Conservation (phyloP, 106 monocot genomes). For the Xerophyta viscosa region DNA sequence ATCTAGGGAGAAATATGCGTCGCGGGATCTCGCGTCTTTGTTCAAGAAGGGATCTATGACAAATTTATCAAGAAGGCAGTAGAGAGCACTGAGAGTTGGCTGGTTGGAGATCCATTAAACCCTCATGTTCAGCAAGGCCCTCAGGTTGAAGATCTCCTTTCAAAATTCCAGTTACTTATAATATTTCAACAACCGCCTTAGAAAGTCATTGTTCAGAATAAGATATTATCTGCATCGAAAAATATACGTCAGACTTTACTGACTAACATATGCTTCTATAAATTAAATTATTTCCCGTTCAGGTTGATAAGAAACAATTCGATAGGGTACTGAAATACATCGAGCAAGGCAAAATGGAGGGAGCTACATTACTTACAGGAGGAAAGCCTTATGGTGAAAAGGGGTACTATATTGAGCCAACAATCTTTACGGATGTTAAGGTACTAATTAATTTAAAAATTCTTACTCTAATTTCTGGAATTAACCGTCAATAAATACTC, state of each 20-base stretch:
- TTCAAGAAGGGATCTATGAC: conserved; percentile 95
- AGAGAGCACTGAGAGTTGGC: conserved; percentile 46
- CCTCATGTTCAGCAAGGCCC: conserved; percentile 62
- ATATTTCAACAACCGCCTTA: too few species aligned
- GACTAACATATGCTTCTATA: too few species aligned
- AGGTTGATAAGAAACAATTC: conserved; percentile 62
- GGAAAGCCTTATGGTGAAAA: conserved; percentile 44
- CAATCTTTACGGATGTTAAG: conserved; percentile 76
- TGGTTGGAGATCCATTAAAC: conserved; percentile 87
- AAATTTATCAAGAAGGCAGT: conserved; percentile 59
- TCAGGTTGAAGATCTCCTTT: too few species aligned
- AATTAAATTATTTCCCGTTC: too few species aligned
- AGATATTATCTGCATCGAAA: too few species aligned
- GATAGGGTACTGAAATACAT: conserved; percentile 60
- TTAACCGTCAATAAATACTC: too few species aligned
- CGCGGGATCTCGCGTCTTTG: conserved; percentile 69
- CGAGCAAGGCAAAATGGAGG: conserved; percentile 49
- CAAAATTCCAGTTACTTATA: too few species aligned
- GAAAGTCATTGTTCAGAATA: too few species aligned
- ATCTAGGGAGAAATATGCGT: conserved; percentile 83
- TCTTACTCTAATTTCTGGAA: too few species aligned
- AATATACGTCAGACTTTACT: too few species aligned
- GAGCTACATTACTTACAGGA: conserved; percentile 51
- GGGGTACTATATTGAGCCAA: conserved; percentile 66
- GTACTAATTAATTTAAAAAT: conserved; percentile 11